Evolutionary conservation across 805 yeast species (phyloP), one percentile per base, ranked within the genome.

Genomic region (Candida ficus): DNA sequence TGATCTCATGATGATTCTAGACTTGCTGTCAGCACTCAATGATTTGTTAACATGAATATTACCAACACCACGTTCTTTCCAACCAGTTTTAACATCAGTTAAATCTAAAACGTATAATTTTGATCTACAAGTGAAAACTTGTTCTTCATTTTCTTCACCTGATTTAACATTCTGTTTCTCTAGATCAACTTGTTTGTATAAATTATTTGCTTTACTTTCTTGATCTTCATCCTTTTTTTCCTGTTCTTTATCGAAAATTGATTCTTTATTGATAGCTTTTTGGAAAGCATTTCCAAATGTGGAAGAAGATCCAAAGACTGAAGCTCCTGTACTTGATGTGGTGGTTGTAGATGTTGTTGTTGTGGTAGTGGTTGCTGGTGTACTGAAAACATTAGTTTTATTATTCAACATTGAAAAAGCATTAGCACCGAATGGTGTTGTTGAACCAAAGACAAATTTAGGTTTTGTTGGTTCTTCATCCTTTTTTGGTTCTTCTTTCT

Each of bases 11-110:
- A 93, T 82, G 10, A 93, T 59, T 51, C 99, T 76, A 0, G 81
- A 70, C 40, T 73, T 73, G n/a, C 48, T 49, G 2, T 35, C 43
- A 2, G 33, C 13, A 6, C 42, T 45, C 23, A 45, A 46, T 37
- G 60, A 54, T 34, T 63, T 61, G 61, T 93, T 91, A 20, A 93
- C 73, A 57, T 87, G 95, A n/a, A 93, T 64, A 5, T 77, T 73
- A 3, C 99, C 99, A 31, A 84, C 71, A 19, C 99, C 99, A 55
- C 93, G 77, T 62, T 93, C 99, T 59, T 87, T 93, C 99, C 99
- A 93, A 2, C 96, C 96, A 14, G 73, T 78, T 8, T 73, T 59
- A 4, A 83, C 68, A 28, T 78, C 73, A 0, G 80, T 66, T 23
- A 90, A 66, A 53, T 85, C 84, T 50, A 87, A 64, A 23, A 76